Evolutionary conservation across 495 filamentous ascomycete genomes (phyloP).

Genomic region (Podospora appendiculata): DNA sequence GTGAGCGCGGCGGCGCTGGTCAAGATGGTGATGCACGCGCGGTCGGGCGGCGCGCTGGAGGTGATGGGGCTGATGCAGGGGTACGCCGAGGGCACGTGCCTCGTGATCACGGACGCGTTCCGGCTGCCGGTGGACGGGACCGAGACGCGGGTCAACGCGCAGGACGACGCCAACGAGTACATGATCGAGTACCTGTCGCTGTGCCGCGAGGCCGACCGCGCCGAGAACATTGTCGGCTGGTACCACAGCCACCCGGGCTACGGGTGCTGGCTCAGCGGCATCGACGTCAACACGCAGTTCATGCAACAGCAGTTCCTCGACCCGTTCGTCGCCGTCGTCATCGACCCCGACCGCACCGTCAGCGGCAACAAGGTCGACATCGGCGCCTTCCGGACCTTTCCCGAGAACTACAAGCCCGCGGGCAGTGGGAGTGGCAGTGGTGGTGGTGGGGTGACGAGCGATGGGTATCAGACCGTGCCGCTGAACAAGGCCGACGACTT

Average conservation of each 20-base stretch:
- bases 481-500: conserved; percentile 92
- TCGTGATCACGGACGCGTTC: conserved; percentile 93
- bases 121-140: conserved; percentile 94
- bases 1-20: conserved; percentile 90
- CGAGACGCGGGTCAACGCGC: conserved; percentile 94
- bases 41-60: conserved; percentile 83
- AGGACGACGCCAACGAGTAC: conserved; percentile 93
- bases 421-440: conserved; percentile 9
- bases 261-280: conserved; percentile 95
- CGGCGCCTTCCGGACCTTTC: conserved; percentile 89
- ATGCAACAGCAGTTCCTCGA: conserved; percentile 77
- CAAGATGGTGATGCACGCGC: conserved; percentile 99
- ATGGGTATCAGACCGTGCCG: conserved; percentile 68
- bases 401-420: conserved; percentile 59
- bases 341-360: conserved; percentile 95
- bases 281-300: conserved; percentile 84
- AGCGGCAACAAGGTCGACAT: conserved; percentile 95
- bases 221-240: conserved; percentile 95
- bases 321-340: conserved; percentile 92
- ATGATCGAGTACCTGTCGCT: conserved; percentile 77
- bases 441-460: conserved; percentile 22
- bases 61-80: conserved; percentile 99
- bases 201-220: conserved; percentile 65
- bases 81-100: conserved; percentile 71
- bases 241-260: conserved; percentile 98